phyloP scores from a whole-genome alignment of 106 monocot genomes.

The Gastrodia elata region DNA sequence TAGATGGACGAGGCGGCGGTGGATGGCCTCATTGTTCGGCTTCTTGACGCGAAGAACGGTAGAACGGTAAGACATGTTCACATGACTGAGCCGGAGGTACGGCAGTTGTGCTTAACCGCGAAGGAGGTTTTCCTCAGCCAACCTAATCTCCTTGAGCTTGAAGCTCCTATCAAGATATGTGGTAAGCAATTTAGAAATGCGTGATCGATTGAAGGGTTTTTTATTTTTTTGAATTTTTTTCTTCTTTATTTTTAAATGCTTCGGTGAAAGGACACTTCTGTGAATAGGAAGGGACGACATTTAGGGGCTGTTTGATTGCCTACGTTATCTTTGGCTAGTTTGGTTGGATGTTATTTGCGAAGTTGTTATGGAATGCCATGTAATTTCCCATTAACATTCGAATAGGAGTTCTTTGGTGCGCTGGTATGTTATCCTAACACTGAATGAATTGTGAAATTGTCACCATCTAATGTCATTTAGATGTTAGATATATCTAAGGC shows the following conservation, averaged over 20 bases:
- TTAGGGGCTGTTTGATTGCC: too few species aligned
- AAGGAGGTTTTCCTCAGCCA: constrained; percentile 35
- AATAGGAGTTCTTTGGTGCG: too few species aligned
- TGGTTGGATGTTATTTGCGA: too few species aligned
- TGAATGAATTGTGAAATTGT: too few species aligned
- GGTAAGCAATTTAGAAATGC: constrained; percentile 10
- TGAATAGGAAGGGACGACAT: not conserved
- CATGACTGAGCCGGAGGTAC: constrained; percentile 34
- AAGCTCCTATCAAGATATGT: constrained; percentile 37
- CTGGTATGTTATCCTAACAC: too few species aligned
- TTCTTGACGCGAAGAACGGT: constrained; percentile 22
- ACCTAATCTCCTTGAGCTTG: constrained; percentile 38
- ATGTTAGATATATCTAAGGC: too few species aligned
- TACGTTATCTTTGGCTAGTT: too few species aligned
- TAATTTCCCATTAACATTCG: too few species aligned
- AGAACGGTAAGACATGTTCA: constrained; percentile 22
- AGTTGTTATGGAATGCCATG: too few species aligned
- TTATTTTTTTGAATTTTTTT: not conserved
- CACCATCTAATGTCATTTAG: too few species aligned
- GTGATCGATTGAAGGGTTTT: not conserved
- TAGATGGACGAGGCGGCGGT: constrained; percentile 29
- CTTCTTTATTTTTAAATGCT: not conserved
- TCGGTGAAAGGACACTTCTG: not conserved
- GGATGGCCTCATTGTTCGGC: constrained; percentile 24
- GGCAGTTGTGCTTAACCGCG: constrained; percentile 26